Conservation (phyloP, 139 green algal species). For the Chlamydomonas asymmetrica region DNA sequence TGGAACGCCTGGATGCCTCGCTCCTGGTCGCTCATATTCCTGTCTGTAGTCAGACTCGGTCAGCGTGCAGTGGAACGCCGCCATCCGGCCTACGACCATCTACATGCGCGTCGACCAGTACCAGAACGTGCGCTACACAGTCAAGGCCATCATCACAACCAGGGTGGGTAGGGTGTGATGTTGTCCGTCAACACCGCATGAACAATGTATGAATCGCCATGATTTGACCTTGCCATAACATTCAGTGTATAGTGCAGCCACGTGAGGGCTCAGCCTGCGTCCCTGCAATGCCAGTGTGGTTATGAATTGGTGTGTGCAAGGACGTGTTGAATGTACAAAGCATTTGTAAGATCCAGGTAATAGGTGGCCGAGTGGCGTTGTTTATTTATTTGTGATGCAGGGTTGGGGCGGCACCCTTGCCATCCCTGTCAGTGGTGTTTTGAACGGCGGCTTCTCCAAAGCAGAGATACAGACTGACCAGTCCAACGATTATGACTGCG, state of each 20-base stretch:
- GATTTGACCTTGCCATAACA: too few relatives aligned
- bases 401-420: neutral
- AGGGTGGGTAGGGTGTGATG: neutral
- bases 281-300: neutral
- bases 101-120: slow-evolving; percentile 4
- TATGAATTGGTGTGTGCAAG: too few relatives aligned
- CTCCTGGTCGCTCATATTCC: too few relatives aligned
- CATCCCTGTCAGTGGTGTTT: neutral
- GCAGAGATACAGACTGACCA: neutral
- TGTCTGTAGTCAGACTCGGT: neutral
- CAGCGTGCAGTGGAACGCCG: neutral
- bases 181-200: neutral
- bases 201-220: neutral
- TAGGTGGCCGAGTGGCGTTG: too few relatives aligned
- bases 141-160: neutral
- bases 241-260: too few relatives aligned
- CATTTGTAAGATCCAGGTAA: too few relatives aligned
- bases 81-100: neutral
- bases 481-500: neutral
- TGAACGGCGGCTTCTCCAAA: neutral
- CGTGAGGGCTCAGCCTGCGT: too few relatives aligned
- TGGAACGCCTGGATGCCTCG: too few relatives aligned
- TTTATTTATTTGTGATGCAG: too few relatives aligned
- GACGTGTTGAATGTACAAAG: too few relatives aligned
- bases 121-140: slow-evolving; percentile 1